Conservation (phyloP, 1,284 basidiomycete species). For the Leccinum fuscescens region DNA sequence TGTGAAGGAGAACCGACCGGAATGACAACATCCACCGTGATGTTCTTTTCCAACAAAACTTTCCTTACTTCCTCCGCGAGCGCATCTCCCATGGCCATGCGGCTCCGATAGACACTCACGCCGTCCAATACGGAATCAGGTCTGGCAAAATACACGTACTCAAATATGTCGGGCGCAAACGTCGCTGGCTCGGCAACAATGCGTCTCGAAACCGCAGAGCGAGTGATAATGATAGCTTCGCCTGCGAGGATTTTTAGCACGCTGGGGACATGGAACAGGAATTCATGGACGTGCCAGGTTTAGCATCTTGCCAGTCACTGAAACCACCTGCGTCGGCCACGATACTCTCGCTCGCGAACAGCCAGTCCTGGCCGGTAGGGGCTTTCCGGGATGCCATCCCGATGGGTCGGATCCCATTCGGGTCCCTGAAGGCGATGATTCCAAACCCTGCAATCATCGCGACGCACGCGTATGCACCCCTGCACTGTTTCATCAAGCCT, state of each 20-base stretch:
- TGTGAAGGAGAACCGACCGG: conserved; percentile 57
- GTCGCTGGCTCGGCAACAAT: conserved; percentile 68
- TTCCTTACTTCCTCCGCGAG: conserved; percentile 86
- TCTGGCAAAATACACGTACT: conserved; percentile 98
- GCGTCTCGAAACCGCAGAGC: conserved; percentile 69
- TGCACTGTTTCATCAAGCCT: conserved; percentile 85
- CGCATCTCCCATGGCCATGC: conserved; percentile 99
- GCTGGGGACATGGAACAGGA: background rate
- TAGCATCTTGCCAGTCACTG: conserved; percentile 90
- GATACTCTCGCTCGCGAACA: conserved; percentile 94
- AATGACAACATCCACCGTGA: conserved; percentile 92
- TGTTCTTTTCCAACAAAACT: conserved; percentile 66
- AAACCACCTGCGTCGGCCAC: conserved; percentile 95
- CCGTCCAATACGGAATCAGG: conserved; percentile 98
- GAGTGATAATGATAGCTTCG: conserved; percentile 95
- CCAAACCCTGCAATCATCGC: conserved; percentile 99
- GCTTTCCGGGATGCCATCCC: conserved; percentile 74
- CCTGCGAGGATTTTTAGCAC: conserved; percentile 44
- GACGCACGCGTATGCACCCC: conserved; percentile 94
- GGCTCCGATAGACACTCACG: conserved; percentile 93
- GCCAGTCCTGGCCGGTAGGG: conserved; percentile 72
- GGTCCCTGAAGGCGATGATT: conserved; percentile 97
- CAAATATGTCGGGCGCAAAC: conserved; percentile 98
- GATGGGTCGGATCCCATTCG: conserved; percentile 95
- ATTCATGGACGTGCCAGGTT: conserved; percentile 60